Conservation (phyloP, 768 basidiomycete genomes). For the Tylopilus intermedius region DNA sequence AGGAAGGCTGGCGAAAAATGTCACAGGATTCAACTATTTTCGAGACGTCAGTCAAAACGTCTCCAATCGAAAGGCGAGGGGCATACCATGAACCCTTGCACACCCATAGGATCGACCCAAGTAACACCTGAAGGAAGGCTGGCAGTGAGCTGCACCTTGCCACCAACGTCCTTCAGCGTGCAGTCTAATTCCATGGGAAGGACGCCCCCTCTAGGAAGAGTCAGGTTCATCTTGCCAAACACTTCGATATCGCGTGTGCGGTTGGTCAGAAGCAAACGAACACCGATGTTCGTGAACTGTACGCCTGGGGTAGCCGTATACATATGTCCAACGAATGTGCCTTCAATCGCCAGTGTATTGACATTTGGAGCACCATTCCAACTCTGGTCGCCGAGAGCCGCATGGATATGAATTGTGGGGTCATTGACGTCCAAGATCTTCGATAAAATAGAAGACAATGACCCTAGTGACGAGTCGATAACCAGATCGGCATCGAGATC, state of each 20-base stretch:
- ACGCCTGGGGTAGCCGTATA: not conserved
- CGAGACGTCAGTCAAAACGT: not conserved
- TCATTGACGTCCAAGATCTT: not conserved
- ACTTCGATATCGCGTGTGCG: not conserved
- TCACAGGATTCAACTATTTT: slow-evolving; percentile 4
- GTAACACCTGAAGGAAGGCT: slow-evolving; percentile 1
- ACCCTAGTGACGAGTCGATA: not conserved
- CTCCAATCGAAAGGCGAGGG: not conserved
- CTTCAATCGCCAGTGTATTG: not conserved
- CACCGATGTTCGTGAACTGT: slow-evolving; percentile 2
- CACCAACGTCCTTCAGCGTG: not conserved
- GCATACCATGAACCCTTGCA: slow-evolving; percentile 2
- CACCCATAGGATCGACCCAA: slow-evolving; percentile 5
- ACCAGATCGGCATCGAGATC: slow-evolving; percentile 2
- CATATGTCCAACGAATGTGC: not conserved
- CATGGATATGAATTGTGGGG: not conserved
- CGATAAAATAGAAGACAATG: not conserved
- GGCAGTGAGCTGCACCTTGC: not conserved
- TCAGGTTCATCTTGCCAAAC: not conserved
- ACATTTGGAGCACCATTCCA: not conserved
- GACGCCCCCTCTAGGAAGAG: not conserved
- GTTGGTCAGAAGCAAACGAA: not conserved
- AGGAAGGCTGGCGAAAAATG: not conserved
- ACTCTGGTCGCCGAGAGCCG: not conserved
- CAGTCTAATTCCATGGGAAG: slow-evolving; percentile 4